A percentile compares a stretch with the other conserved stretches of the same genome.
These are phyloP conservation scores for Byssochlamys sp. DNA, from an alignment of 2,329 filamentous ascomycete genomes.

Conservation along the genomic window DNA sequence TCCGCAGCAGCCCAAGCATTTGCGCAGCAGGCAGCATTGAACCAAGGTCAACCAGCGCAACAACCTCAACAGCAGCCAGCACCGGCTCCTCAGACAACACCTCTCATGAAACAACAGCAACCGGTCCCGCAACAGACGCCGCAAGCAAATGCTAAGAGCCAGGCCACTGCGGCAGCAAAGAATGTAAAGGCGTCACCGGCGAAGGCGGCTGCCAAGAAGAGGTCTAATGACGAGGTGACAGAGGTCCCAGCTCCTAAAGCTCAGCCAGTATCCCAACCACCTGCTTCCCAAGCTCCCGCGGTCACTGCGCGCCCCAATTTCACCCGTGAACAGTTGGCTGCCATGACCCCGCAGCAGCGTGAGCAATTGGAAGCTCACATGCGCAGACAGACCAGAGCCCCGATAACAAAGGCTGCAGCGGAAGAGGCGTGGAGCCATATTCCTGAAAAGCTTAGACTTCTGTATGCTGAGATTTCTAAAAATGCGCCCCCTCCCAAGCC, in stretches of 20 bases:
- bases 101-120: slow-evolving; percentile 16
- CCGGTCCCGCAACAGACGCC: slow-evolving; percentile 14
- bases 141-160: slow-evolving; percentile 17
- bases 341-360: slow-evolving; percentile 35
- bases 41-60: slow-evolving; percentile 9
- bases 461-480: slow-evolving; percentile 29
- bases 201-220: slow-evolving; percentile 33
- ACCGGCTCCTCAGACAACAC: slow-evolving; percentile 11
- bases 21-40: slow-evolving; percentile 7
- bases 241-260: slow-evolving; percentile 32
- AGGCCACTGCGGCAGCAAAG: slow-evolving; percentile 18
- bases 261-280: slow-evolving; percentile 17
- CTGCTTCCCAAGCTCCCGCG: slow-evolving; percentile 11
- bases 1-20: slow-evolving; percentile 16
- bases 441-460: slow-evolving; percentile 29
- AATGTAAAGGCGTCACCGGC: slow-evolving; percentile 16
- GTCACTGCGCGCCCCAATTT: slow-evolving; percentile 14
- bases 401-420: slow-evolving; percentile 24
- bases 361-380: slow-evolving; percentile 27
- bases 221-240: slow-evolving; percentile 38
- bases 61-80: slow-evolving; percentile 17
- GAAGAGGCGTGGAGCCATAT: slow-evolving; percentile 31
- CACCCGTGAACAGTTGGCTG: slow-evolving; percentile 28
- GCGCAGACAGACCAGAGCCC: slow-evolving; percentile 23
- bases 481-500: slow-evolving; percentile 22